These are phyloP conservation scores for Zychaea mexicana DNA, from an alignment of 371 early-diverging fungal species.

Conservation along the genomic window DNA sequence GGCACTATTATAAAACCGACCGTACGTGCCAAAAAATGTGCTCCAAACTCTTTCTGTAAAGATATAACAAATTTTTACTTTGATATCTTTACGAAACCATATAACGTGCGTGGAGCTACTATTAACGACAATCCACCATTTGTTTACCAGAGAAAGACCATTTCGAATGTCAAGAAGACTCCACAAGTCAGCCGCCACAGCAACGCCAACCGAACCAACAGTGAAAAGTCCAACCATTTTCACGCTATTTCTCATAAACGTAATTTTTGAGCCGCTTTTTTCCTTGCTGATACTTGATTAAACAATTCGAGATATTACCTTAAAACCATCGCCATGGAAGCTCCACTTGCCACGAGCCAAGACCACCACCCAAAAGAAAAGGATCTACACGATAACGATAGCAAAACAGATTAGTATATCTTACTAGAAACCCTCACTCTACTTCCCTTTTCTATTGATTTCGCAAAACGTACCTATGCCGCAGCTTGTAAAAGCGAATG, in stretches of 20 bases:
- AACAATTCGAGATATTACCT: slow-evolving; percentile 13
- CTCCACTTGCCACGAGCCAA: slow-evolving; percentile 65
- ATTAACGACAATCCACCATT: background rate
- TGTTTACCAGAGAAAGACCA: slow-evolving; percentile 2
- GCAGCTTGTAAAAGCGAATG: slow-evolving; percentile 77
- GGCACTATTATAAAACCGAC: slow-evolving; percentile 77
- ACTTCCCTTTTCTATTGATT: background rate
- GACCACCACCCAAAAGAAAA: slow-evolving; percentile 67
- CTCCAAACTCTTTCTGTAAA: slow-evolving; percentile 53
- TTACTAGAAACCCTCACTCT: background rate
- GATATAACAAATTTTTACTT: background rate
- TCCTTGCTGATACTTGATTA: background rate
- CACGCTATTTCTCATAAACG: slow-evolving; percentile 60
- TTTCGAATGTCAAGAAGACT: slow-evolving; percentile 69
- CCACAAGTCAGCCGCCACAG: slow-evolving; percentile 86
- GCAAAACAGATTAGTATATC: no score
- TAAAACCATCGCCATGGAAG: slow-evolving; percentile 56
- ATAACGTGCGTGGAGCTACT: no score
- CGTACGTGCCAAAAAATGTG: slow-evolving; percentile 54
- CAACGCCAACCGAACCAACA: slow-evolving; percentile 76
- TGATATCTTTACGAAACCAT: no score
- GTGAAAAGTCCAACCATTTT: slow-evolving; percentile 93
- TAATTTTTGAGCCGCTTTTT: background rate
- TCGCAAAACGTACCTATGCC: slow-evolving; percentile 39
- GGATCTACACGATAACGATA: slow-evolving; percentile 20